These are phyloP conservation scores for Protomyces pachydermus DNA, from an alignment of 1,139 yeast genomes.

Conservation along the genomic window DNA sequence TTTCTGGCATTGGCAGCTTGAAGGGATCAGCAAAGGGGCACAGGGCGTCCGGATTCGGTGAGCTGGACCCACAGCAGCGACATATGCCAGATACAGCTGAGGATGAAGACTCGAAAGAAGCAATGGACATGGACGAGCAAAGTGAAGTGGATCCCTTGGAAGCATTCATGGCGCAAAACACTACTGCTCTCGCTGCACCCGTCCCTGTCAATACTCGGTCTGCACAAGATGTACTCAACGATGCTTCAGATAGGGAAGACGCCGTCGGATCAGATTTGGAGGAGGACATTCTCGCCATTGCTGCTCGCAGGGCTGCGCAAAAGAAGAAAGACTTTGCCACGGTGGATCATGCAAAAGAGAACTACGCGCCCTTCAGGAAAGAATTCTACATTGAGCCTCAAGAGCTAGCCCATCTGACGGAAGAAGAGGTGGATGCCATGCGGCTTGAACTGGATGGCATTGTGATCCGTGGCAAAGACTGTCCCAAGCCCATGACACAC, in stretches of 20 bases:
- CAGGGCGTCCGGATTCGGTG: background rate
- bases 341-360: conserved; percentile 48
- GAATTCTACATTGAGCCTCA: conserved; percentile 61
- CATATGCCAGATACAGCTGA: background rate
- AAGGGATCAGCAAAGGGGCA: background rate
- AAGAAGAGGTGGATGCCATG: conserved; percentile 53
- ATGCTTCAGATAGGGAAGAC: conserved; percentile 35
- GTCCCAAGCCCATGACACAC: conserved; percentile 63
- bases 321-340: conserved; percentile 44
- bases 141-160: conserved; percentile 43
- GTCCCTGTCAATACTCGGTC: conserved; percentile 23
- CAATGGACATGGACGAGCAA: conserved; percentile 29
- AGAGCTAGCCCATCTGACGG: conserved; percentile 48
- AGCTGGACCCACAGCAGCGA: background rate
- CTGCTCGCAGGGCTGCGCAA: conserved; percentile 40
- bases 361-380: conserved; percentile 56
- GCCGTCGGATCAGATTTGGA: conserved; percentile 35
- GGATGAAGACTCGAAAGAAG: background rate
- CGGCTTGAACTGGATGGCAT: conserved; percentile 59
- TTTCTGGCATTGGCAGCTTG: background rate
- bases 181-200: conserved; percentile 17
- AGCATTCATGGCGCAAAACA: conserved; percentile 38
- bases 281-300: conserved; percentile 36
- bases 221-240: conserved; percentile 33
- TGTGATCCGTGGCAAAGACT: conserved; percentile 53